Percentiles rank a stretch among this genome's conserved stretches.
Evolutionary conservation across 2,329 filamentous ascomycete species (phyloP).

Genomic region (Ascochyta rabiei): DNA sequence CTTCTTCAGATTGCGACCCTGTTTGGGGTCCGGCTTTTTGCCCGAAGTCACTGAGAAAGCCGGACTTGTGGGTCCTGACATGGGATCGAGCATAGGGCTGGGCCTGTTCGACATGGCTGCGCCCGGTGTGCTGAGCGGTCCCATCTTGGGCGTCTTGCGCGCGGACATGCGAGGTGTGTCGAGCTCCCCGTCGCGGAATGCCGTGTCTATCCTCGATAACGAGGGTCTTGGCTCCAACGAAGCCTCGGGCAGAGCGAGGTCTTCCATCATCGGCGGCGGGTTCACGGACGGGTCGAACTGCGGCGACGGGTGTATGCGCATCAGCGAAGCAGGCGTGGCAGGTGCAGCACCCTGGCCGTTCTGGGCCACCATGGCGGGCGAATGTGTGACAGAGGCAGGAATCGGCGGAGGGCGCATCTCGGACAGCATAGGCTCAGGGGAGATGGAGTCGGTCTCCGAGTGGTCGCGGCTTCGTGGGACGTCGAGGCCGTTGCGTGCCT

Average conservation of each 20-base stretch:
- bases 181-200: slow-evolving; percentile 54
- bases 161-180: slow-evolving; percentile 68
- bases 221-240: slow-evolving; percentile 57
- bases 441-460: slow-evolving; percentile 57
- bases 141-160: slow-evolving; percentile 69
- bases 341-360: slow-evolving; percentile 41
- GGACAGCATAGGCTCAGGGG: slow-evolving; percentile 54
- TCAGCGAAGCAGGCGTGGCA: slow-evolving; percentile 86
- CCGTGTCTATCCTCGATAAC: slow-evolving; percentile 59
- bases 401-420: slow-evolving; percentile 67
- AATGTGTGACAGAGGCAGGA: slow-evolving; percentile 68
- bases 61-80: slow-evolving; percentile 58
- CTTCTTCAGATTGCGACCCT: slow-evolving; percentile 45
- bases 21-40: slow-evolving; percentile 42
- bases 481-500: slow-evolving; percentile 40
- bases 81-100: slow-evolving; percentile 60
- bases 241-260: slow-evolving; percentile 74
- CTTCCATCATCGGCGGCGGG: slow-evolving; percentile 57
- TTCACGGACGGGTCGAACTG: slow-evolving; percentile 34
- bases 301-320: slow-evolving; percentile 59
- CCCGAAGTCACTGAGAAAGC: slow-evolving; percentile 34
- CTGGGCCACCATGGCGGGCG: slow-evolving; percentile 67
- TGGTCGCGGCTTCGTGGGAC: slow-evolving; percentile 43
- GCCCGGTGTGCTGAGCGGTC: slow-evolving; percentile 59
- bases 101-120: slow-evolving; percentile 40